Conservation (phyloP, 1,284 basidiomycete genomes). For the Chiua sp. region DNA sequence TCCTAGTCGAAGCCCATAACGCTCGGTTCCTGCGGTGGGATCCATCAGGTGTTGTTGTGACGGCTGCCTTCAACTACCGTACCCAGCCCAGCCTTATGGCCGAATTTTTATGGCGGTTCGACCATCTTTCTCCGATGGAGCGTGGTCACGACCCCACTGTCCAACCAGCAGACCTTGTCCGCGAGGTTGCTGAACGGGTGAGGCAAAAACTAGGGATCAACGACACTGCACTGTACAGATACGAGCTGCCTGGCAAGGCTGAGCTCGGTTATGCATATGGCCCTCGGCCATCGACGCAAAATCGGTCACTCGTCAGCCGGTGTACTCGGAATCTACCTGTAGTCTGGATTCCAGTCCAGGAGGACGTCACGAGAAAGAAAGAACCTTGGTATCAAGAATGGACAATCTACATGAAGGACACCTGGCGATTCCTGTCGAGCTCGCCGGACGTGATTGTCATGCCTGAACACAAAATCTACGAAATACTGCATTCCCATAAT, state of each 20-base stretch:
- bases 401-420: background rate
- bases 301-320: background rate
- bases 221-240: background rate
- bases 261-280: background rate
- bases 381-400: background rate
- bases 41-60: conserved; percentile 20
- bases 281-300: background rate
- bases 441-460: background rate
- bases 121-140: conserved; percentile 3
- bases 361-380: too few species aligned
- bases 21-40: conserved; percentile 35
- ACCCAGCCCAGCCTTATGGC: conserved; percentile 7
- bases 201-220: background rate
- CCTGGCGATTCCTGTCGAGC: background rate
- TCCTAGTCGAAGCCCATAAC: conserved; percentile 12
- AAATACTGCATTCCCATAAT: conserved; percentile 12
- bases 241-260: background rate
- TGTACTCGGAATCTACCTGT: conserved; percentile 19
- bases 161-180: background rate
- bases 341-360: background rate
- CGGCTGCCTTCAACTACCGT: conserved; percentile 18
- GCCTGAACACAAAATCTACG: conserved; percentile 27
- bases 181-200: background rate
- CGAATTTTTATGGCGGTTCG: conserved; percentile 23
- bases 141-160: conserved; percentile 11